A percentile compares a stretch with the other conserved stretches of the same genome.
Conservation (phyloP, 148 eudicot species). For the Heliamphora exappendiculata region DNA sequence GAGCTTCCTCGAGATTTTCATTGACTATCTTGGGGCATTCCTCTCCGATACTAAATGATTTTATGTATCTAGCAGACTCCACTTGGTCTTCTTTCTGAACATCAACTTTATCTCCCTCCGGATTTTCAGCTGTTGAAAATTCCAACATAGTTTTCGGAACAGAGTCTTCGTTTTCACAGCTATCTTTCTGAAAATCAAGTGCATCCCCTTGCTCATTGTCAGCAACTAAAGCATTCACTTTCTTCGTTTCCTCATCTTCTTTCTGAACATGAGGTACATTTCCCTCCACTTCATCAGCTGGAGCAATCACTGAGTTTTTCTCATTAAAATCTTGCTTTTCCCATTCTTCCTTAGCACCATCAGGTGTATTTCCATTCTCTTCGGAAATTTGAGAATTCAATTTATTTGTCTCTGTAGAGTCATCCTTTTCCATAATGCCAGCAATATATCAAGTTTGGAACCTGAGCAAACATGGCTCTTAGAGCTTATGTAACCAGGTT, state of each 20-base stretch:
- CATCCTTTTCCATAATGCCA: slow-evolving; percentile 11
- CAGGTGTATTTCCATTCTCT: slow-evolving; percentile 1
- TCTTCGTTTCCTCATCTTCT: slow-evolving; percentile 10
- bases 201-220: not conserved
- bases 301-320: not conserved
- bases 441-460: not conserved
- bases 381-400: slow-evolving; percentile 8
- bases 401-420: not conserved
- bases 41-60: not conserved
- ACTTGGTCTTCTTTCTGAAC: slow-evolving; percentile 11
- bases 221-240: not conserved
- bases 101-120: slow-evolving; percentile 11
- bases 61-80: slow-evolving; percentile 5
- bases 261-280: not conserved
- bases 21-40: not conserved
- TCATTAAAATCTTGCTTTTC: slow-evolving; percentile 12
- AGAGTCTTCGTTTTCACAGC: slow-evolving; percentile 1
- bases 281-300: slow-evolving; percentile 1
- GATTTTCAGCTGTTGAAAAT: slow-evolving; percentile 1
- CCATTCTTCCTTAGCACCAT: slow-evolving; percentile 4
- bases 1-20: slow-evolving; percentile 19
- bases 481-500: not conserved
- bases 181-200: slow-evolving; percentile 9
- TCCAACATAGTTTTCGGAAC: not conserved
- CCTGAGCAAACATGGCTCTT: slow-evolving; percentile 5